Conservation (phyloP, 176 grass and related monocot species). For the Pontederia paniculata region DNA sequence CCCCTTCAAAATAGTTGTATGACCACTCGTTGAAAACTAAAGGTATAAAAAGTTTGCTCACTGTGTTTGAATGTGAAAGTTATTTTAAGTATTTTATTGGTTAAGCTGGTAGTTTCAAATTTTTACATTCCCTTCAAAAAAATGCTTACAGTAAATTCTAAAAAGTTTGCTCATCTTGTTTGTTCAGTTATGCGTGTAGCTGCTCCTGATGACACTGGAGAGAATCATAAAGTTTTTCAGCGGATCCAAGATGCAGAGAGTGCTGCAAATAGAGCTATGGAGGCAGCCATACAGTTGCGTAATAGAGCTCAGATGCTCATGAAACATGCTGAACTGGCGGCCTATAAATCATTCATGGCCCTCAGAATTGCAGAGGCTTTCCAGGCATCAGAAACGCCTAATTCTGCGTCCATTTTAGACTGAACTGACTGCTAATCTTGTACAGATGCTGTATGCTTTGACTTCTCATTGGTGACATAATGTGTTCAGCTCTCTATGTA, state of each 20-base stretch:
- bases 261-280: constrained; percentile 31
- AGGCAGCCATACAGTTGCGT: constrained; percentile 33
- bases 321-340: constrained; percentile 35
- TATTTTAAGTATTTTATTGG: too few relatives aligned
- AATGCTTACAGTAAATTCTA: too few relatives aligned
- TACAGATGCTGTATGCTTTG: neutral
- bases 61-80: too few relatives aligned
- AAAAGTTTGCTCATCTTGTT: too few relatives aligned
- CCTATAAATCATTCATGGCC: constrained; percentile 47
- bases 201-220: neutral
- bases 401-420: constrained; percentile 29
- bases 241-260: constrained; percentile 50
- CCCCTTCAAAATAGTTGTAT: too few relatives aligned
- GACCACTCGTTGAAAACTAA: too few relatives aligned
- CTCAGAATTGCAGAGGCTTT: constrained; percentile 41
- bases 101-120: too few relatives aligned
- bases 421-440: constrained; percentile 5
- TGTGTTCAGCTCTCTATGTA: neutral
- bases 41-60: too few relatives aligned
- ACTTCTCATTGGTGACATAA: neutral
- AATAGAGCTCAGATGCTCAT: constrained; percentile 47
- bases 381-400: constrained; percentile 20
- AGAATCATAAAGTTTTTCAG: constrained; percentile 41
- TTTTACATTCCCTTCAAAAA: too few relatives aligned
- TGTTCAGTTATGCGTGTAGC: too few relatives aligned